Evolutionary conservation across 2,329 filamentous ascomycete genomes (phyloP), one percentile per base, ranked within the genome.

Genomic region (Fusarium chaquense): DNA sequence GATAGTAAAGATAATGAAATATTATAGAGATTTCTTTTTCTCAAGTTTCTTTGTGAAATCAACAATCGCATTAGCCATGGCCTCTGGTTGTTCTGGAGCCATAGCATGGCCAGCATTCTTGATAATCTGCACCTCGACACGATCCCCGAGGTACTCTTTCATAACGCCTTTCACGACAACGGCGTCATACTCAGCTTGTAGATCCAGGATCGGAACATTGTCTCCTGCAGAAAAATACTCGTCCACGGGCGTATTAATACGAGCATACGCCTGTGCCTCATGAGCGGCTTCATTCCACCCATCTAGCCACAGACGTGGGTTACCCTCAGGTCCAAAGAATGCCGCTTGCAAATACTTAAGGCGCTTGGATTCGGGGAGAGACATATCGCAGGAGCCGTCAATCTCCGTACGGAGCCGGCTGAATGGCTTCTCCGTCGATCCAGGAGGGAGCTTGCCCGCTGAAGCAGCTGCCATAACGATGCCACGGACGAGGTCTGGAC

Each of bases 381-480:
- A 18, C 41, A 55, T 46, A 3, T 55, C 13, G 0, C 52, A 41
- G 1, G 52, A 46, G 2, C 52, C 41, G 18, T 55, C 52, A 28
- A 55, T 55, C n/a, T 55, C 41, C 5, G 41, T 38, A 4, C 32
- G 52, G 4, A 55, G 32, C 7, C 41, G 52, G 5, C 52, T 46
- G 30, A 55, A 55, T 0, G 41, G 52, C 7, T 46, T 36, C 41
- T 55, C 52, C 5, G 18, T 46, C 2, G 52, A 55, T n/a, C 52
- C 52, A 2, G 41, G 52, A 1, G 41, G 52, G 1, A 55, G n/a
- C 13, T 55, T 55, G 18, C 52, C 52, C 9, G 52, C 52, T 2
- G 52, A 55, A 18, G 52, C 41, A 13, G 52, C 52, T 36, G 52
- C 52, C 52, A 55, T 55, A 15, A 46, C 32, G 13, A 55, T 18